phyloP scores from a whole-genome alignment of 2,329 filamentous ascomycete genomes.

The Pestalotiopsis sp. region DNA sequence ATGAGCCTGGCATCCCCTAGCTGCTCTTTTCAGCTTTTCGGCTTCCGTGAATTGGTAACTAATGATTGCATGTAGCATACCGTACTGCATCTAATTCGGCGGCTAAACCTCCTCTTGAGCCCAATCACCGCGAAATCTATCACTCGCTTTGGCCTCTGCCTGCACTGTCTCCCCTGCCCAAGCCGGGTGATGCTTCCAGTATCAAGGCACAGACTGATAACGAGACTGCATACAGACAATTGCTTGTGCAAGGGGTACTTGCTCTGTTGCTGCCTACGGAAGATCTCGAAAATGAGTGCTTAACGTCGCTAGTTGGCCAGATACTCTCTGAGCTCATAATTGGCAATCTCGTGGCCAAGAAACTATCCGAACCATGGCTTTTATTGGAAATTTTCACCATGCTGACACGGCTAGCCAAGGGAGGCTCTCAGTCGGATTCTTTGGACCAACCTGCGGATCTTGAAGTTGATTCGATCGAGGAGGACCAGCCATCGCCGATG shows the following conservation, averaged over 20 bases:
- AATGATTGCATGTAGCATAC: constrained; percentile 60
- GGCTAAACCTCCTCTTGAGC: constrained; percentile 60
- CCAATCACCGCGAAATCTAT: constrained; percentile 71
- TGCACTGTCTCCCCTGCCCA: constrained; percentile 76
- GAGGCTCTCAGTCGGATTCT: constrained; percentile 10
- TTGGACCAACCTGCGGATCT: neutral
- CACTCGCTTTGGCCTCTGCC: constrained; percentile 83
- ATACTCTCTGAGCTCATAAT: constrained; percentile 90
- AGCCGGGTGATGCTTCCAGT: constrained; percentile 50
- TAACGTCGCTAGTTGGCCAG: constrained; percentile 82
- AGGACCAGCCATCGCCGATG: constrained; percentile 8
- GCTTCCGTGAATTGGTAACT: neutral
- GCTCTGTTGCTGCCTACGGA: constrained; percentile 88
- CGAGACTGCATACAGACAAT: constrained; percentile 82
- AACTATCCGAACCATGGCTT: constrained; percentile 84
- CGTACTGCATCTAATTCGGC: constrained; percentile 65
- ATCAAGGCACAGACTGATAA: constrained; percentile 69
- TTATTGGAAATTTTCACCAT: constrained; percentile 85
- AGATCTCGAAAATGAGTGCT: constrained; percentile 84
- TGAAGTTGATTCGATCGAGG: neutral
- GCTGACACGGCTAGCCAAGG: constrained; percentile 48
- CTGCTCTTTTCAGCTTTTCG: neutral
- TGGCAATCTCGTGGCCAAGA: constrained; percentile 78
- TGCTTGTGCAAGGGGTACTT: constrained; percentile 82
- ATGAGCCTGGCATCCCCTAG: neutral